Conservation (phyloP, 805 yeast species). For the Cyberlindnera misumaiensis region DNA sequence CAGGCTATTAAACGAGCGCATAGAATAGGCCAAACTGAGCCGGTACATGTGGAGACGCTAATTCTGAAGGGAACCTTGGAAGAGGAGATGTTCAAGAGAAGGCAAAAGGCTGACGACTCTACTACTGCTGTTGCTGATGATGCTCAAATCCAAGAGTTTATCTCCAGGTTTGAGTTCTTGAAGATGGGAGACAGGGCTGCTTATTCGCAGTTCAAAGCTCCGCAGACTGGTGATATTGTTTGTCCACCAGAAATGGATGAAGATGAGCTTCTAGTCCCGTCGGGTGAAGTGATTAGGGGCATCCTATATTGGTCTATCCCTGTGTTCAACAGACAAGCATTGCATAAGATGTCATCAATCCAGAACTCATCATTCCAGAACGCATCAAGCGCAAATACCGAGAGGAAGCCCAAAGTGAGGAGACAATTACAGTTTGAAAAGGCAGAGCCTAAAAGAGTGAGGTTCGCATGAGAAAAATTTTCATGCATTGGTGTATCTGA, state of each 20-base stretch:
- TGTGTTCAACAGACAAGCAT: constrained; percentile 20
- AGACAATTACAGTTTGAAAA: background rate
- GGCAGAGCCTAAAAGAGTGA: constrained; percentile 5
- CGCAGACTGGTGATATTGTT: constrained; percentile 7
- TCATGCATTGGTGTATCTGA: constrained; percentile 27
- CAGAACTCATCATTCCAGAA: background rate
- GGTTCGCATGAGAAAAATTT: constrained; percentile 4
- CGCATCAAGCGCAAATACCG: constrained; percentile 2
- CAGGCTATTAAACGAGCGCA: constrained; percentile 76
- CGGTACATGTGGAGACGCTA: constrained; percentile 63
- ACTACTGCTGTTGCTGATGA: constrained; percentile 47
- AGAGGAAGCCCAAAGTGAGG: background rate
- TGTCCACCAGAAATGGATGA: constrained; percentile 11
- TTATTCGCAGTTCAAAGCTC: constrained; percentile 9
- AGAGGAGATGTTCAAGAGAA: constrained; percentile 52
- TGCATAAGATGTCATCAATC: constrained; percentile 8
- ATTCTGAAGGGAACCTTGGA: constrained; percentile 58
- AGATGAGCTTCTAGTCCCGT: constrained; percentile 23
- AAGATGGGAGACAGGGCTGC: constrained; percentile 14
- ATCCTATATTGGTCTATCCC: constrained; percentile 31
- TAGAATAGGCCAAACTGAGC: constrained; percentile 62
- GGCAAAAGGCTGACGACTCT: constrained; percentile 21
- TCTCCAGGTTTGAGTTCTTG: constrained; percentile 44
- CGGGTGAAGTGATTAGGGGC: constrained; percentile 7
- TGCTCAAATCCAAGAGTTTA: constrained; percentile 48